Conservation (phyloP, 768 basidiomycete genomes). For the Tulasnella calospora region DNA sequence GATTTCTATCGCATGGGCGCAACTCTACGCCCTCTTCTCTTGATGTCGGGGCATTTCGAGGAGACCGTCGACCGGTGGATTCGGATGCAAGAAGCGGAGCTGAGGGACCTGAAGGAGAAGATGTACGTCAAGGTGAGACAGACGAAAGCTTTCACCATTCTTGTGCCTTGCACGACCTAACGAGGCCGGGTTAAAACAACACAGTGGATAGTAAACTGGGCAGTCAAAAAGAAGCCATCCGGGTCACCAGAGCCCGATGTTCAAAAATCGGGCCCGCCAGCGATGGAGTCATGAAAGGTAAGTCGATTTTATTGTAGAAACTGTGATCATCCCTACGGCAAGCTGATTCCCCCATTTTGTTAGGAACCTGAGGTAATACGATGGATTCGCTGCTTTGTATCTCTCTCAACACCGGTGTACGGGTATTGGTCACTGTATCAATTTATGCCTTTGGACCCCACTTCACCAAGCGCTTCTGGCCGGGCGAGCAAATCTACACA, state of each 20-base stretch:
- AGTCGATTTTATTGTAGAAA: not conserved
- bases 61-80: constrained; percentile 19
- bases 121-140: constrained; percentile 10
- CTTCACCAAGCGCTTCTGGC: too few species aligned
- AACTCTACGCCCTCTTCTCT: not conserved
- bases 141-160: not conserved
- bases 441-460: too few species aligned
- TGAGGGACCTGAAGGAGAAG: constrained; percentile 8
- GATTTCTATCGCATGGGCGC: not conserved
- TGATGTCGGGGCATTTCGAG: constrained; percentile 10
- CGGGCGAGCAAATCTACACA: not conserved
- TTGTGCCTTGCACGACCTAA: not conserved
- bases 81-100: not conserved
- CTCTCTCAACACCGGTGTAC: too few species aligned
- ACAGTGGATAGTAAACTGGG: not conserved
- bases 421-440: too few species aligned
- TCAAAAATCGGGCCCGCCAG: not conserved
- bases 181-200: not conserved
- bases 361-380: not conserved
- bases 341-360: not conserved
- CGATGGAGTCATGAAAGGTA: not conserved
- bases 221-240: not conserved
- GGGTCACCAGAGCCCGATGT: not conserved
- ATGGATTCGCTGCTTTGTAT: too few species aligned
- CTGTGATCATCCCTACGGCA: not conserved